Evolutionary conservation across 805 yeast species (phyloP).

Genomic region (Millerago galiae): DNA sequence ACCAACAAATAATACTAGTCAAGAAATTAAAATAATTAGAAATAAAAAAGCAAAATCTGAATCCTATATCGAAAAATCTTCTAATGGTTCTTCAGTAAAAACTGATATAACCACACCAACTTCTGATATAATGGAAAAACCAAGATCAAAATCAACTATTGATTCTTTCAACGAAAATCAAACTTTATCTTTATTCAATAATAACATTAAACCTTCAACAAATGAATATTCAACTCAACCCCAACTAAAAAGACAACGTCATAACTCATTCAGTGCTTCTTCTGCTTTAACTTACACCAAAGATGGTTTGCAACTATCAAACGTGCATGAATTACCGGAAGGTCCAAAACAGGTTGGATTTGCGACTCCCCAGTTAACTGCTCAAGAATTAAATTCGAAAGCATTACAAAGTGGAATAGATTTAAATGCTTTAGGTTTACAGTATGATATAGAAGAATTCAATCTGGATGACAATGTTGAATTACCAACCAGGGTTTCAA

Average conservation of each 20-base stretch:
- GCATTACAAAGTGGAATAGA: slow-evolving; percentile 33
- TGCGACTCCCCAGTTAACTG: slow-evolving; percentile 70
- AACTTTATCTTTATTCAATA: not conserved
- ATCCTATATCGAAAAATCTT: not conserved
- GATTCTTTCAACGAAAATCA: not conserved
- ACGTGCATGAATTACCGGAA: slow-evolving; percentile 24
- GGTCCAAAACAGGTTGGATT: slow-evolving; percentile 71
- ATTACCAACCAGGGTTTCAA: slow-evolving; percentile 1
- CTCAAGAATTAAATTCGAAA: slow-evolving; percentile 35
- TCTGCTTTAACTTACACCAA: slow-evolving; percentile 31
- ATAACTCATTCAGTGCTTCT: slow-evolving; percentile 39
- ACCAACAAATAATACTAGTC: slow-evolving; percentile 22
- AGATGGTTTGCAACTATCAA: slow-evolving; percentile 3
- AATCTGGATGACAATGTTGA: slow-evolving; percentile 8
- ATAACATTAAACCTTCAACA: slow-evolving; percentile 2
- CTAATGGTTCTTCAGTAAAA: not conserved
- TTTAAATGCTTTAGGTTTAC: slow-evolving; percentile 30
- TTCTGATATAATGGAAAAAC: not conserved
- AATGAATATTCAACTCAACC: not conserved
- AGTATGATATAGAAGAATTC: slow-evolving; percentile 19
- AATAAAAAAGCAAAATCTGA: not conserved
- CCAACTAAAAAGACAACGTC: slow-evolving; percentile 28
- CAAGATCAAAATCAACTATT: slow-evolving; percentile 3
- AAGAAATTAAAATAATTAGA: not conserved
- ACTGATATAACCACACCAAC: not conserved